These are phyloP conservation scores for Didymella pomorum DNA, from an alignment of 2,329 filamentous ascomycete genomes.

Conservation along the genomic window DNA sequence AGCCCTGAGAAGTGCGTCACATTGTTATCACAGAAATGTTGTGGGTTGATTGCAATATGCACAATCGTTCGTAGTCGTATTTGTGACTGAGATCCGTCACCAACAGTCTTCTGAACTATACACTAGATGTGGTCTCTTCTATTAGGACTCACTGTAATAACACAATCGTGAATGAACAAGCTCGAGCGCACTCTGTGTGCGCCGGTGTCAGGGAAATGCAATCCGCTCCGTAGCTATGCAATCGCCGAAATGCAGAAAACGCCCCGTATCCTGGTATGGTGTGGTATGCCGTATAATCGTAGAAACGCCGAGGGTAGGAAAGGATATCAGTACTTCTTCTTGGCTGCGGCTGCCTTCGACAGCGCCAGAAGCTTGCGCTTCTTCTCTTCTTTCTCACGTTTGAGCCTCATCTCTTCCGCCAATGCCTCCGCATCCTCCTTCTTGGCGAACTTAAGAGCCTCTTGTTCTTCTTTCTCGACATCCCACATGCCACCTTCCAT, in stretches of 20 bases:
- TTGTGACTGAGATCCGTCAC: slow-evolving; percentile 11
- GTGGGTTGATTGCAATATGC: slow-evolving; percentile 12
- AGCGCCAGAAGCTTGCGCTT: slow-evolving; percentile 45
- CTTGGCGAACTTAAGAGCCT: slow-evolving; percentile 68
- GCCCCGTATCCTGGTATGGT: slow-evolving; percentile 28
- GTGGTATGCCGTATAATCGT: slow-evolving; percentile 42
- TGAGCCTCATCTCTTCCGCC: slow-evolving; percentile 59
- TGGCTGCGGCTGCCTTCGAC: slow-evolving; percentile 40
- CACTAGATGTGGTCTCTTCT: slow-evolving; percentile 29
- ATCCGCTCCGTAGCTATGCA: slow-evolving; percentile 46
- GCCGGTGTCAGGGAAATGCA: slow-evolving; percentile 31
- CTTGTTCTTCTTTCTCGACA: slow-evolving; percentile 74
- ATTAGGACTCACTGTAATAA: slow-evolving; percentile 28
- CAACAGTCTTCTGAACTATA: slow-evolving; percentile 24
- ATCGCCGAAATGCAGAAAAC: slow-evolving; percentile 35
- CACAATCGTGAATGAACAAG: slow-evolving; percentile 29
- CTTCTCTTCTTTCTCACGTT: slow-evolving; percentile 47
- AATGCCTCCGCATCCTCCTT: slow-evolving; percentile 73
- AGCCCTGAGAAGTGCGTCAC: not conserved
- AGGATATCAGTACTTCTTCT: slow-evolving; percentile 40
- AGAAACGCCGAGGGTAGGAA: slow-evolving; percentile 34
- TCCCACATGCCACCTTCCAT: slow-evolving; percentile 81
- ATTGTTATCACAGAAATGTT: not conserved
- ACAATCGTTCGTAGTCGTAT: slow-evolving; percentile 15
- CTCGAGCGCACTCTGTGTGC: slow-evolving; percentile 25